Evolutionary conservation across 2,329 filamentous ascomycete genomes (phyloP).

Genomic region (Aureobasidium vineae): DNA sequence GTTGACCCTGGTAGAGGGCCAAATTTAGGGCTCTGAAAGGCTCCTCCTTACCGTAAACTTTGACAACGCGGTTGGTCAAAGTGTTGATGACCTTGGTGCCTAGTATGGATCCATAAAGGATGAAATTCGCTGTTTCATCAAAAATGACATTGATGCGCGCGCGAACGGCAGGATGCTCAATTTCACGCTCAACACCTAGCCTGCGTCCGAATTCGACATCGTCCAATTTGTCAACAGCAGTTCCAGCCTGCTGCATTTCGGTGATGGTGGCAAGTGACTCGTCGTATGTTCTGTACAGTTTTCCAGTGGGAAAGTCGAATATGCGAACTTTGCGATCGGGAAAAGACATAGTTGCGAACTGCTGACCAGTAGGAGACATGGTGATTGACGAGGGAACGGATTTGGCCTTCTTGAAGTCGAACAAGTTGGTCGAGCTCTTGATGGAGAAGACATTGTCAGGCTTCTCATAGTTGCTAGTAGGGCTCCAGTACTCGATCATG

Average conservation of each 20-base stretch:
- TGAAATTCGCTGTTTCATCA: constrained; percentile 93
- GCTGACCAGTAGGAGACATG: constrained; percentile 79
- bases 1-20: constrained; percentile 88
- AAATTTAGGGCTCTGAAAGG: constrained; percentile 80
- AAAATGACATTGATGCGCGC: constrained; percentile 84
- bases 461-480: constrained; percentile 78
- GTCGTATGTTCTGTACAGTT: constrained; percentile 89
- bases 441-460: constrained; percentile 87
- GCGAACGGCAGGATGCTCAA: constrained; percentile 67
- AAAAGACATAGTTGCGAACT: constrained; percentile 86
- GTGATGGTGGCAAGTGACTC: constrained; percentile 86
- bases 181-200: constrained; percentile 79
- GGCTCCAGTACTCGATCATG: constrained; percentile 97
- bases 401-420: constrained; percentile 95
- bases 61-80: constrained; percentile 87
- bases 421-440: constrained; percentile 91
- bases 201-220: constrained; percentile 89
- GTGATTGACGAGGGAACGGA: constrained; percentile 77
- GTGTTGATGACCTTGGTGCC: constrained; percentile 97
- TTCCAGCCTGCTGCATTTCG: constrained; percentile 95
- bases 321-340: constrained; percentile 90
- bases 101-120: constrained; percentile 87
- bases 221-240: constrained; percentile 75
- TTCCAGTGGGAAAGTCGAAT: constrained; percentile 88
- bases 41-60: constrained; percentile 87